Evolutionary conservation across 768 basidiomycete genomes (phyloP).

Genomic region (Lanmaoa pseudosensibilis): DNA sequence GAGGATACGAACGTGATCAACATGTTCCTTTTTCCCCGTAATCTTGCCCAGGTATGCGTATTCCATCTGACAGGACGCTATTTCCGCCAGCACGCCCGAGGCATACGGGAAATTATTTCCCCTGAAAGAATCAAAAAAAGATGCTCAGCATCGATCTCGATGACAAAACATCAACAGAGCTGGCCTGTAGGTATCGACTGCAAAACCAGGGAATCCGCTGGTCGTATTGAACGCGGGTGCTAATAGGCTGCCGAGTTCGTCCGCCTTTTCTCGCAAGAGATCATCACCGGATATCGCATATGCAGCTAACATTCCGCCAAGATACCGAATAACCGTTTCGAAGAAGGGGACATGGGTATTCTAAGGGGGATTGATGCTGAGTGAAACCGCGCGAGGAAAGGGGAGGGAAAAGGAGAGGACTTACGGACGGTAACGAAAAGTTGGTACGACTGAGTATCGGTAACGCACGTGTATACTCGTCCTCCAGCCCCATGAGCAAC

Average conservation of each 20-base stretch:
- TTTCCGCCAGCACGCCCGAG: constrained; percentile 64
- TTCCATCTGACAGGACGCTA: constrained; percentile 79
- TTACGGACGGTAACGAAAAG: constrained; percentile 48
- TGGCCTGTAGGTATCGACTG: constrained; percentile 65
- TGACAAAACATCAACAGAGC: constrained; percentile 6
- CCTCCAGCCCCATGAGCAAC: constrained; percentile 72
- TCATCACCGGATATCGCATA: constrained; percentile 71
- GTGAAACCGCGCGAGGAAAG: no score
- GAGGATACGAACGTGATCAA: constrained; percentile 48
- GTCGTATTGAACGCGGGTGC: constrained; percentile 70
- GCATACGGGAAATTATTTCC: not conserved
- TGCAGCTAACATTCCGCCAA: constrained; percentile 83
- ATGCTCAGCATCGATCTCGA: not conserved
- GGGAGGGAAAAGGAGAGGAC: not conserved
- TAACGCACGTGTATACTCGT: constrained; percentile 67
- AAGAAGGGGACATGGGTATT: constrained; percentile 55
- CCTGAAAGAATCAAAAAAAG: not conserved
- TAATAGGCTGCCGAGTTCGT: constrained; percentile 69
- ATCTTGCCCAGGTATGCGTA: constrained; percentile 80
- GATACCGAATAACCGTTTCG: constrained; percentile 85
- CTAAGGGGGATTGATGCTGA: constrained; percentile 6
- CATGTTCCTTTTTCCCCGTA: constrained; percentile 68
- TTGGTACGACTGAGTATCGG: constrained; percentile 47
- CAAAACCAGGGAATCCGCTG: constrained; percentile 67
- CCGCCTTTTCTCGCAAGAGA: constrained; percentile 65